Evolutionary conservation across 208 protist species (phyloP).

Genomic region (Acanthamoeba triangularis): DNA sequence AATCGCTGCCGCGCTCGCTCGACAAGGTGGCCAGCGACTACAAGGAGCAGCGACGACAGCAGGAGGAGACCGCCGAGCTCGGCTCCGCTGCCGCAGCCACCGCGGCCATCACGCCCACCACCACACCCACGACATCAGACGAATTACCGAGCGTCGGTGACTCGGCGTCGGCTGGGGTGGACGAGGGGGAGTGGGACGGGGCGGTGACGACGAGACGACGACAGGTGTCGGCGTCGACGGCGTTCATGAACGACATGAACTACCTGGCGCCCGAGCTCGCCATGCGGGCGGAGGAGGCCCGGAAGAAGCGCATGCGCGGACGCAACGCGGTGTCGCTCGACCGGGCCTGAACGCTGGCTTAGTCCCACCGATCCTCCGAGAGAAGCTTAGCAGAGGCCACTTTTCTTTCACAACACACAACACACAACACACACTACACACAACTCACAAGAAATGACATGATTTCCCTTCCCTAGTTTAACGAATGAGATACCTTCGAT

Average conservation of each 20-base stretch:
- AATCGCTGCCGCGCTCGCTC: conserved; percentile 11
- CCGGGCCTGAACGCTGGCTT: neutral
- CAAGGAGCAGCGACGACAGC: neutral
- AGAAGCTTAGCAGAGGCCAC: too few relatives aligned
- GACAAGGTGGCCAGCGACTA: conserved; percentile 33
- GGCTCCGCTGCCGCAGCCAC: too few relatives aligned
- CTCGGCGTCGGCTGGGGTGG: neutral
- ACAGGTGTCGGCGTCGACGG: neutral
- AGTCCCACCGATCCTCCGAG: too few relatives aligned
- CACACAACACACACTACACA: too few relatives aligned
- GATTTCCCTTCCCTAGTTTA: too few relatives aligned
- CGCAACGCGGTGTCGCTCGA: conserved; percentile 14
- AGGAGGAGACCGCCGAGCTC: neutral
- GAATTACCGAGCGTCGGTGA: neutral
- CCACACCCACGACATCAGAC: neutral
- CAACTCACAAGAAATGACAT: too few relatives aligned
- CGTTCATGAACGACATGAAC: conserved; percentile 52
- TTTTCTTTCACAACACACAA: too few relatives aligned
- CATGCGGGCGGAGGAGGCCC: conserved; percentile 4
- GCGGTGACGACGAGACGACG: neutral
- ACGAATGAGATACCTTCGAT: too few relatives aligned
- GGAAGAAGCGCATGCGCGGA: conserved; percentile 17
- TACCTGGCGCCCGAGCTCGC: conserved; percentile 13
- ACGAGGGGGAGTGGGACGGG: neutral
- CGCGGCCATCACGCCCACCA: neutral